Percentiles rank a stretch among this genome's conserved stretches.
Conservation (phyloP, 2,329 filamentous ascomycete genomes). For the Claviceps cyperi region DNA sequence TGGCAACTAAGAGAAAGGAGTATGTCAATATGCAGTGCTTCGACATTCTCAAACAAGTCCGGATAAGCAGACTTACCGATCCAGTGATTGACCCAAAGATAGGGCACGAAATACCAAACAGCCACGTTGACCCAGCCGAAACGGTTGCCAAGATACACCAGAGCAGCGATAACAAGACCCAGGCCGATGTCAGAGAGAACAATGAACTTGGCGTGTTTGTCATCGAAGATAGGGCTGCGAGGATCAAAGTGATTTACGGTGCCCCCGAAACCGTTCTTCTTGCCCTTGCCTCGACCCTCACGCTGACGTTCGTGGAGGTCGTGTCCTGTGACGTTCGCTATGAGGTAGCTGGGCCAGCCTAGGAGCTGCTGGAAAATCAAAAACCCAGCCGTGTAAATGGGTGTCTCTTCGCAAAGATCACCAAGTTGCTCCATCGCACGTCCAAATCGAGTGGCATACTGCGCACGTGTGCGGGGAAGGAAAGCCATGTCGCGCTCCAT, state of each 20-base stretch:
- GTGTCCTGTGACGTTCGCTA: constrained; percentile 91
- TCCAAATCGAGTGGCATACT: constrained; percentile 64
- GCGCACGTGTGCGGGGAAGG: constrained; percentile 77
- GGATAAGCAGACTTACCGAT: constrained; percentile 51
- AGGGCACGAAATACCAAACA: constrained; percentile 91
- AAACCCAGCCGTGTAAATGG: constrained; percentile 61
- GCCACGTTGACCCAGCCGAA: constrained; percentile 78
- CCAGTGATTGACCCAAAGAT: constrained; percentile 99
- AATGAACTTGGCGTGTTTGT: constrained; percentile 79
- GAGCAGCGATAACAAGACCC: constrained; percentile 41
- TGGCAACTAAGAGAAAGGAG: constrained; percentile 56
- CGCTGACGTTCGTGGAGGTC: constrained; percentile 81
- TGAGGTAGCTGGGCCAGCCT: constrained; percentile 85
- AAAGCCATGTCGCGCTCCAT: constrained; percentile 99
- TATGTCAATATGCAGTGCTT: not conserved
- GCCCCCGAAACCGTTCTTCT: constrained; percentile 63
- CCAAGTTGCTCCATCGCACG: constrained; percentile 64
- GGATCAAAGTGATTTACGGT: constrained; percentile 96
- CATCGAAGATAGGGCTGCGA: constrained; percentile 77
- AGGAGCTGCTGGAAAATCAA: constrained; percentile 75
- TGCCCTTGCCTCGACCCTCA: constrained; percentile 88
- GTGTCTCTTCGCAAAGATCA: constrained; percentile 90
- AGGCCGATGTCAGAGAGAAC: constrained; percentile 75
- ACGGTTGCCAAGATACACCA: constrained; percentile 56
- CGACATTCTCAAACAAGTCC: not conserved